phyloP scores from a whole-genome alignment of 2,329 filamentous ascomycete species.

The Thielaviopsis ethacetica region DNA sequence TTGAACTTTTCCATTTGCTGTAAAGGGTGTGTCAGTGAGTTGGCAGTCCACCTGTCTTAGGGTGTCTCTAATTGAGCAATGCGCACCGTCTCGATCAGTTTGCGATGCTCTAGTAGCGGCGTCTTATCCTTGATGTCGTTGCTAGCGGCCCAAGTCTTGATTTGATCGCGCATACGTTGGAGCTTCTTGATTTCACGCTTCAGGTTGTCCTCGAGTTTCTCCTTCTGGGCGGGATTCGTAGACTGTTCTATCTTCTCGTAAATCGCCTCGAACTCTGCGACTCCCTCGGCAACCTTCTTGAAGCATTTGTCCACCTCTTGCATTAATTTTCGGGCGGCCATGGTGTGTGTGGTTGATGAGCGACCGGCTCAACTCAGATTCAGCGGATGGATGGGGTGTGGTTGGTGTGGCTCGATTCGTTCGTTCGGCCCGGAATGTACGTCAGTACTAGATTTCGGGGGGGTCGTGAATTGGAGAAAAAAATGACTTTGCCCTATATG shows the following conservation, averaged over 20 bases:
- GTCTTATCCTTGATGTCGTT: constrained; percentile 99
- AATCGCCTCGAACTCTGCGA: constrained; percentile 80
- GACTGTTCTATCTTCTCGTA: constrained; percentile 96
- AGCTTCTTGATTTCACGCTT: constrained; percentile 99
- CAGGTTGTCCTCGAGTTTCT: constrained; percentile 93
- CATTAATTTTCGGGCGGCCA: constrained; percentile 91
- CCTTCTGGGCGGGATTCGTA: constrained; percentile 85
- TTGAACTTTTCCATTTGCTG: constrained; percentile 99
- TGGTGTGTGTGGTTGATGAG: constrained; percentile 27
- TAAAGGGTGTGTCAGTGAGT: constrained; percentile 15
- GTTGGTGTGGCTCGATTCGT: background rate
- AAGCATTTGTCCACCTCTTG: constrained; percentile 99
- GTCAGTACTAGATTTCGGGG: background rate
- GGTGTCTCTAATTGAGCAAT: constrained; percentile 1
- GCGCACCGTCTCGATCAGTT: constrained; percentile 88
- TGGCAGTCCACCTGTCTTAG: background rate
- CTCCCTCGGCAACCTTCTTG: constrained; percentile 93
- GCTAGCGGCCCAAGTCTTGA: constrained; percentile 97
- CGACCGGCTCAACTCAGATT: constrained; percentile 10
- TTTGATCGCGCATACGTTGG: constrained; percentile 90
- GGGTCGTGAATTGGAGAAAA: background rate
- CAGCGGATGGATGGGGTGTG: background rate
- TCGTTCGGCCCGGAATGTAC: background rate
- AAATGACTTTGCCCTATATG: background rate
- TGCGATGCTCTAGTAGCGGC: constrained; percentile 81